These are phyloP conservation scores for Aspergillus campestris DNA, from an alignment of 495 filamentous ascomycete genomes.

Conservation along the genomic window DNA sequence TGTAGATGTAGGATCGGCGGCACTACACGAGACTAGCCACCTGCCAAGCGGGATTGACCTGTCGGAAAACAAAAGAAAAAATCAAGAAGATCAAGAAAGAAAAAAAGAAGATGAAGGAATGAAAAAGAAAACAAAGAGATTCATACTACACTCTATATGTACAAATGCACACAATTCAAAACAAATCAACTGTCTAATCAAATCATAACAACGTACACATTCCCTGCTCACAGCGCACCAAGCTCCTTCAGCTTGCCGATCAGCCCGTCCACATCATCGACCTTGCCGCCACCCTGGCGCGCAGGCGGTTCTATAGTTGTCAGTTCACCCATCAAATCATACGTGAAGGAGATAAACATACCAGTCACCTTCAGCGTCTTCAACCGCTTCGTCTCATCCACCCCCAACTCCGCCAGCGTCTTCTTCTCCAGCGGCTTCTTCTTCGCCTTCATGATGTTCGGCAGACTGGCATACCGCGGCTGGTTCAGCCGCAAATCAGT, in stretches of 20 bases:
- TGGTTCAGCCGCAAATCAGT: constrained; percentile 93
- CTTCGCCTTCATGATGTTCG: constrained; percentile 99
- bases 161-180: neutral
- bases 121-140: neutral
- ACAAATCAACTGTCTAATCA: neutral
- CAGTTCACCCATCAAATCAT: constrained; percentile 11
- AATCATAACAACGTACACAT: constrained; percentile 9
- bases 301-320: constrained; percentile 64
- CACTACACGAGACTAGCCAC: too few species aligned
- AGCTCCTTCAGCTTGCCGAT: constrained; percentile 90
- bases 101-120: neutral
- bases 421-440: constrained; percentile 97
- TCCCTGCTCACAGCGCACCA: constrained; percentile 62
- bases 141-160: neutral
- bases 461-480: constrained; percentile 88
- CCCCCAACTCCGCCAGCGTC: constrained; percentile 69
- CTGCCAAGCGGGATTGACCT: neutral
- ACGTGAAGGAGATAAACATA: constrained; percentile 32
- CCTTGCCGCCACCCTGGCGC: constrained; percentile 89
- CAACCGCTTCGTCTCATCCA: constrained; percentile 63
- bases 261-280: constrained; percentile 91
- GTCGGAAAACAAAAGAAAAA: neutral
- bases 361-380: constrained; percentile 82
- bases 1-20: too few species aligned
- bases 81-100: neutral